Evolutionary conservation across 176 grass and related monocot genomes (phyloP), one percentile per base, ranked within the genome.

Genomic region (Canna indica): DNA sequence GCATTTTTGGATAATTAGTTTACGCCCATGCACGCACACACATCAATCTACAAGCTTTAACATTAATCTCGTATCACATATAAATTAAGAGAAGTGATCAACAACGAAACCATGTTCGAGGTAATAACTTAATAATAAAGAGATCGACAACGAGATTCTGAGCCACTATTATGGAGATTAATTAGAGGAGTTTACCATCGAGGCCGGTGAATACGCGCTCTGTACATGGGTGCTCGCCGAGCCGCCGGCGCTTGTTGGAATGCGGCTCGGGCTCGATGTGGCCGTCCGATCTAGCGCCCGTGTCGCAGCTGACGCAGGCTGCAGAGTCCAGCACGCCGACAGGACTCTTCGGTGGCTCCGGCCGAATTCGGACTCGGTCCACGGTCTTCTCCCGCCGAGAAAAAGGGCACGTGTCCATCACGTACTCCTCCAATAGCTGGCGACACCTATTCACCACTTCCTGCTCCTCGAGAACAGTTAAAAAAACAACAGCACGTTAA

Each of bases 311-410:
- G 1, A 34, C 71, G 33, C 77, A 84, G 29, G 77, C 77, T 0
- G 82, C 72, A 17, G 82, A 77, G 72, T 85, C 82, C 5, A 85
- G 56, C 26, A 85, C 67, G 27, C 77, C 82, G 44, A 80, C 74
- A 0, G 77, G 82, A 36, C 82, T 85, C 32, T 11, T 61, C 14
- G 81, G 81, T 4, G 47, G 41, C 9, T 29, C 20, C 39, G 38
- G 67, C 28, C 22, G 73, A 64, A 38, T 38, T 7, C 4, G 36
- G n/a, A 11, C 11, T 13, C 17, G 15, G 50, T n/a, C 4, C n/a
- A 26, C 54, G 59, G 11, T 2, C 10, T 27, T 27, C 15, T 26
- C 25, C 46, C 46, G 69, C 33, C 18, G 68, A 59, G 0, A 31
- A 13, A 34, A 14, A 0, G 67, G 78, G 71, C 83, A 85, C 83